Conservation (phyloP, 1,284 basidiomycete species). For the Ganoderma resinaceum region DNA sequence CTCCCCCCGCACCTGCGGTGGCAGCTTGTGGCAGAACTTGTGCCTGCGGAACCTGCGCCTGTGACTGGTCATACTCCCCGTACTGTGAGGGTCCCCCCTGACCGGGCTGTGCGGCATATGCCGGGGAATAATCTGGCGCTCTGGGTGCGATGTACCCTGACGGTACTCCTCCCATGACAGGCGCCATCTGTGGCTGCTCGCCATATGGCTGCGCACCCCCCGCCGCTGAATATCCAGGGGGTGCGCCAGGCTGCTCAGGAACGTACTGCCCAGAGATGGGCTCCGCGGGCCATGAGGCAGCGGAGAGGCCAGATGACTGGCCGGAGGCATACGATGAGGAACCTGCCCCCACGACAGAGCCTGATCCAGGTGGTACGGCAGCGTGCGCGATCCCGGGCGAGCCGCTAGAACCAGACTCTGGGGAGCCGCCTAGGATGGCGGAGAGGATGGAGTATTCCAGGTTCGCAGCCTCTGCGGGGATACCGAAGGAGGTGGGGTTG, state of each 20-base stretch:
- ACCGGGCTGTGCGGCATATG: constrained; percentile 17
- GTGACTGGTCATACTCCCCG: constrained; percentile 27
- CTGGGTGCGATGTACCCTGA: constrained; percentile 29
- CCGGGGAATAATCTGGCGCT: constrained; percentile 22
- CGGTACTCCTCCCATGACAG: constrained; percentile 20
- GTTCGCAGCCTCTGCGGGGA: constrained; percentile 86
- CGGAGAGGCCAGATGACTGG: constrained; percentile 33
- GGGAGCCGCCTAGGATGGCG: constrained; percentile 85
- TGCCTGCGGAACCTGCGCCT: constrained; percentile 13
- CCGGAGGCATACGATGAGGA: constrained; percentile 32
- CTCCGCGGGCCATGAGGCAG: constrained; percentile 55
- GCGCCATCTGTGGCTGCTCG: constrained; percentile 43
- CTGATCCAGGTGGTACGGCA: constrained; percentile 13
- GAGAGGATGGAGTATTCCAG: constrained; percentile 92
- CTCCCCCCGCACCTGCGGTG: background rate
- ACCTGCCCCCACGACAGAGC: constrained; percentile 1
- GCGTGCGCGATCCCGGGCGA: constrained; percentile 45
- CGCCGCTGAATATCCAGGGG: constrained; percentile 6
- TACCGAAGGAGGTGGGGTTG: constrained; percentile 50
- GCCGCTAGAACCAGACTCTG: constrained; percentile 52
- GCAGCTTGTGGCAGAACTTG: constrained; percentile 10
- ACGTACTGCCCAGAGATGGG: constrained; percentile 31
- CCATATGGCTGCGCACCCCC: constrained; percentile 25
- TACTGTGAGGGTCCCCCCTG: constrained; percentile 22
- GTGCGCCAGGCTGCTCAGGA: background rate